These are phyloP conservation scores for Pseudohalonectria lignicola DNA, from an alignment of 2,329 filamentous ascomycete species.

Conservation along the genomic window DNA sequence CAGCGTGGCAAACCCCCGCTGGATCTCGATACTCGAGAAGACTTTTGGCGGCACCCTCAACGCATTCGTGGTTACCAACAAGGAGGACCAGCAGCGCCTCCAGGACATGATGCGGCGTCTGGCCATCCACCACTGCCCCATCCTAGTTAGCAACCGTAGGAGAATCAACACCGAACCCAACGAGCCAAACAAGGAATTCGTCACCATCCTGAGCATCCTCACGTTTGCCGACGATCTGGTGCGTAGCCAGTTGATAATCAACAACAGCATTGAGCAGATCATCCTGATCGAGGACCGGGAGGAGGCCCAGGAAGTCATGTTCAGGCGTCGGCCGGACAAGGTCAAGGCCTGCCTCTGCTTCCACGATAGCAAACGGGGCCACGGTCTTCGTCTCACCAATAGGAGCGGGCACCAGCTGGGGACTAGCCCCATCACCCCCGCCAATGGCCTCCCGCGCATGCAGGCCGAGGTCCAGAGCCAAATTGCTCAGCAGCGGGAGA, in stretches of 20 bases:
- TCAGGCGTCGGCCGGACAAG: constrained; percentile 52
- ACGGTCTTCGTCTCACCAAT: constrained; percentile 47
- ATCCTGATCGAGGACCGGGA: constrained; percentile 60
- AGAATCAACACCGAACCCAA: constrained; percentile 49
- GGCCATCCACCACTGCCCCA: constrained; percentile 35
- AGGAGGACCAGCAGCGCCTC: constrained; percentile 62
- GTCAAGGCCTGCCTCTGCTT: constrained; percentile 63
- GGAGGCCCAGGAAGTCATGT: constrained; percentile 61
- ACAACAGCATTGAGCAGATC: constrained; percentile 70
- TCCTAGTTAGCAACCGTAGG: constrained; percentile 52
- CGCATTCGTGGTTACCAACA: constrained; percentile 72
- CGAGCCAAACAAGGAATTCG: constrained; percentile 62
- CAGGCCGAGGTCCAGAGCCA: constrained; percentile 64
- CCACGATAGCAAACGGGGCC: constrained; percentile 46
- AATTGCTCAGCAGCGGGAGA: constrained; percentile 40
- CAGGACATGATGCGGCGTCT: constrained; percentile 50
- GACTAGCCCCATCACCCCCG: constrained; percentile 26
- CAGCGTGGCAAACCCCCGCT: constrained; percentile 65
- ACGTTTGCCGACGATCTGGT: constrained; percentile 74
- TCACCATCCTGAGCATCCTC: constrained; percentile 71
- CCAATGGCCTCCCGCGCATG: constrained; percentile 55
- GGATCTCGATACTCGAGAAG: constrained; percentile 74
- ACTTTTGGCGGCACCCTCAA: constrained; percentile 59
- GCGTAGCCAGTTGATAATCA: constrained; percentile 74
- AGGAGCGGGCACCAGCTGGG: constrained; percentile 21